These are phyloP conservation scores for Claviceps spartinae DNA, from an alignment of 2,329 filamentous ascomycete species.

Conservation along the genomic window DNA sequence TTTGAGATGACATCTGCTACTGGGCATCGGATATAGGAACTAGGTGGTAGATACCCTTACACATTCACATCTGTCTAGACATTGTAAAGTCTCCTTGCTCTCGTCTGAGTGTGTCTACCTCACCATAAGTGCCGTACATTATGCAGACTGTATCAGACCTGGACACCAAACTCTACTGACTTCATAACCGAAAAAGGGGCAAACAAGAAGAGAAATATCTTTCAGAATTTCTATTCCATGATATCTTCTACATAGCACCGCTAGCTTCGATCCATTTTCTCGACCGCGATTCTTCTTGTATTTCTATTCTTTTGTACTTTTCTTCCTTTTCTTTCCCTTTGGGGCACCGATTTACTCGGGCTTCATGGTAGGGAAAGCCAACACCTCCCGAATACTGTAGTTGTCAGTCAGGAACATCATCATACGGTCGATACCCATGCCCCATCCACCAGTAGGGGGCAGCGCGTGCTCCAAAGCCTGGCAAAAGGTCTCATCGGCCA, in stretches of 20 bases:
- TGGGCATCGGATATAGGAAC: not conserved
- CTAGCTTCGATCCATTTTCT: not conserved
- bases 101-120: not conserved
- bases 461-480: slow-evolving; percentile 79
- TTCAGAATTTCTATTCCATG: no score
- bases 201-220: no score
- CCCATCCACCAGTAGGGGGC: slow-evolving; percentile 91
- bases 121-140: no score
- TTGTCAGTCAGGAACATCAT: slow-evolving; percentile 95
- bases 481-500: slow-evolving; percentile 93
- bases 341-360: slow-evolving; percentile 16
- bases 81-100: not conserved
- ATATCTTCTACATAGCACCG: no score
- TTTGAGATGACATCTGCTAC: no score
- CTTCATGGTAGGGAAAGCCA: slow-evolving; percentile 98
- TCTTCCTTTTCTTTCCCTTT: slow-evolving; percentile 12
- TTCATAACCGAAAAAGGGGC: no score
- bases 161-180: no score
- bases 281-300: not conserved
- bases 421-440: slow-evolving; percentile 86
- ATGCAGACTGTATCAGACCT: no score
- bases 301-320: not conserved
- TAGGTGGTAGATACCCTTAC: slow-evolving; percentile 9
- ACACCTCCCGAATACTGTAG: slow-evolving; percentile 85
- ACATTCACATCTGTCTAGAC: not conserved